Conservation (phyloP, 176 grass and related monocot genomes). For the Melocanna baccifera region DNA sequence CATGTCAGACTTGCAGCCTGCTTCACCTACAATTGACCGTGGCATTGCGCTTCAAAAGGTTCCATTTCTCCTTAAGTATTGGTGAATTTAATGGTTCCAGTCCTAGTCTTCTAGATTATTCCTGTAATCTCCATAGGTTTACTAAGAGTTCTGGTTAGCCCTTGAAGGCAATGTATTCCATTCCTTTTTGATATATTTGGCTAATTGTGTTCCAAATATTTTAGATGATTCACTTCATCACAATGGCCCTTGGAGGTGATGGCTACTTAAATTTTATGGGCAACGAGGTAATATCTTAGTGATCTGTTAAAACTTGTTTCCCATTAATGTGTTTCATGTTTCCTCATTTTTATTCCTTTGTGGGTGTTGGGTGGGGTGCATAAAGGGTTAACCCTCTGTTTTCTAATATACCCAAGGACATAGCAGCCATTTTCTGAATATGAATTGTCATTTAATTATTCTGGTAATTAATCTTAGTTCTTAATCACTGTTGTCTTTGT, state of each 20-base stretch:
- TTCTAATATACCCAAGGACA: neutral
- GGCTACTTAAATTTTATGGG: constrained; percentile 99
- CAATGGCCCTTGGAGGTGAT: constrained; percentile 92
- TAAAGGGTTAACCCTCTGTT: constrained; percentile 19
- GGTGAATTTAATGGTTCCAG: neutral
- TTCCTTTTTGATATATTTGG: neutral
- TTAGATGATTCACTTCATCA: constrained; percentile 98
- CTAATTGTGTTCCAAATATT: constrained; percentile 25
- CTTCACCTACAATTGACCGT: constrained; percentile 70
- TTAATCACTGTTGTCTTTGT: neutral
- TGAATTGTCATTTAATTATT: neutral
- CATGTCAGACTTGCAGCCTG: constrained; percentile 94
- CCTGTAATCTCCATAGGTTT: neutral
- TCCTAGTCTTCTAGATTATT: constrained; percentile 20
- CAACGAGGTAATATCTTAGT: constrained; percentile 64
- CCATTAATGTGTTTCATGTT: neutral
- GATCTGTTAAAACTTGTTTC: neutral
- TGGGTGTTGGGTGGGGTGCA: neutral
- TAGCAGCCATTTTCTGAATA: neutral
- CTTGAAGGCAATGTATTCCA: neutral
- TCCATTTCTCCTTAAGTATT: constrained; percentile 8
- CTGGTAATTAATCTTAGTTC: neutral
- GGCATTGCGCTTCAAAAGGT: constrained; percentile 96
- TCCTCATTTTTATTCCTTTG: neutral
- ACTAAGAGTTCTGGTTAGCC: neutral